Conservation (phyloP, 768 basidiomycete species). For the Rhodotorula diobovata region DNA sequence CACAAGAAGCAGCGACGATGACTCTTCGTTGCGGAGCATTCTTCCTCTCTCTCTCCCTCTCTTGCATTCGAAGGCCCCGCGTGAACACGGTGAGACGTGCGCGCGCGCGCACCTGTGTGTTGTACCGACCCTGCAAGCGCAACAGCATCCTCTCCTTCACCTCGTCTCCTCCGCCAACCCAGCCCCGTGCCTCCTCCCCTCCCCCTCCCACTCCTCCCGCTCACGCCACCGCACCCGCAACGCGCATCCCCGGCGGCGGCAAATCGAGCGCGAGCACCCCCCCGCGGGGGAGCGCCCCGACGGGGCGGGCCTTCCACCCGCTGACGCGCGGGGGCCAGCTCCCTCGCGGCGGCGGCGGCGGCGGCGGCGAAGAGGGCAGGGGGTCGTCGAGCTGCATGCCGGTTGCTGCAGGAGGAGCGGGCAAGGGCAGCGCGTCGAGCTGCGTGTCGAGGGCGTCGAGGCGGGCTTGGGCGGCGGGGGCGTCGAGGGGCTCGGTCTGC, state of each 20-base stretch:
- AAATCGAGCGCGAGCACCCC: slow-evolving; percentile 22
- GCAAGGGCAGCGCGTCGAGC: background rate
- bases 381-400: too few species aligned
- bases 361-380: background rate
- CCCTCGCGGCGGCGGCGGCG: too few species aligned
- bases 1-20: slow-evolving; percentile 9
- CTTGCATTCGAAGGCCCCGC: too few species aligned
- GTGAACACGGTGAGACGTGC: too few species aligned
- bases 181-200: too few species aligned
- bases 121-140: too few species aligned
- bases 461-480: background rate
- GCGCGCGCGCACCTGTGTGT: too few species aligned
- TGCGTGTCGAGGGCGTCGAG: background rate
- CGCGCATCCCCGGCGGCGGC: background rate
- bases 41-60: too few species aligned
- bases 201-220: background rate
- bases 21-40: background rate
- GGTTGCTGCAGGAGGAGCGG: background rate
- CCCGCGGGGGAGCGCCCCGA: slow-evolving; percentile 17
- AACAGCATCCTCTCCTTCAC: too few species aligned
- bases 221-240: background rate
- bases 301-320: slow-evolving; percentile 19
- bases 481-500: background rate
- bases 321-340: background rate
- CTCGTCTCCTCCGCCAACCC: too few species aligned